Conservation (phyloP, 2,329 filamentous ascomycete genomes). For the Elsinoe batatas region DNA sequence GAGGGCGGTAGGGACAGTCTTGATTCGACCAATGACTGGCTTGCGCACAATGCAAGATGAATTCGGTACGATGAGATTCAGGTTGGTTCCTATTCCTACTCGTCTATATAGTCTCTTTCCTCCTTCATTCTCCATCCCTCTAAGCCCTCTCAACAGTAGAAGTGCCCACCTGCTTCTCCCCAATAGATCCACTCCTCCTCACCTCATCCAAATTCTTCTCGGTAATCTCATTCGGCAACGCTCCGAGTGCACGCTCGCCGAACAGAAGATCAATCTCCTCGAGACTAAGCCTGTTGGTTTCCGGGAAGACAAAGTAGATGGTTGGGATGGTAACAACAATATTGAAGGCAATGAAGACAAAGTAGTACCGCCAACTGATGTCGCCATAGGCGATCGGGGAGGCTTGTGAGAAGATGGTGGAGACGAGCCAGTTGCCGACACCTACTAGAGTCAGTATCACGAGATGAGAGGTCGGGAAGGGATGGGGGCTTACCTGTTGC, state of each 20-base stretch:
- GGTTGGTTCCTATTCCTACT: neutral
- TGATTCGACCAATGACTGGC: too few relatives aligned
- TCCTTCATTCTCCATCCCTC: neutral
- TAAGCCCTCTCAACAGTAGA: constrained; percentile 6
- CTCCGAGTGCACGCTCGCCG: constrained; percentile 42
- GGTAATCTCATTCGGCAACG: constrained; percentile 36
- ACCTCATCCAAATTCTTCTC: constrained; percentile 26
- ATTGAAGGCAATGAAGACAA: constrained; percentile 48
- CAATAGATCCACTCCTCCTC: constrained; percentile 17
- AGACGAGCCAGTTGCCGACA: constrained; percentile 50
- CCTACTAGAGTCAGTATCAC: constrained; percentile 15
- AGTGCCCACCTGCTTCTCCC: constrained; percentile 14
- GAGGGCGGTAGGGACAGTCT: too few relatives aligned
- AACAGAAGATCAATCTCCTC: constrained; percentile 52
- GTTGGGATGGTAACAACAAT: constrained; percentile 34
- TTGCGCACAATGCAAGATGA: too few relatives aligned
- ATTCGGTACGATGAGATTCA: neutral
- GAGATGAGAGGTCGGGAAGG: neutral
- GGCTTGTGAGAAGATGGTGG: constrained; percentile 50
- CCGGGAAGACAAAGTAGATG: constrained; percentile 44
- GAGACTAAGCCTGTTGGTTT: constrained; percentile 44
- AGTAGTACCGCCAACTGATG: constrained; percentile 45
- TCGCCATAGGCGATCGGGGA: constrained; percentile 42
- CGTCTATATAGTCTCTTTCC: neutral
- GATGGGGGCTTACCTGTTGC: constrained; percentile 33